These are phyloP conservation scores for Acorus gramineus DNA, from an alignment of 106 monocot genomes.

Conservation along the genomic window DNA sequence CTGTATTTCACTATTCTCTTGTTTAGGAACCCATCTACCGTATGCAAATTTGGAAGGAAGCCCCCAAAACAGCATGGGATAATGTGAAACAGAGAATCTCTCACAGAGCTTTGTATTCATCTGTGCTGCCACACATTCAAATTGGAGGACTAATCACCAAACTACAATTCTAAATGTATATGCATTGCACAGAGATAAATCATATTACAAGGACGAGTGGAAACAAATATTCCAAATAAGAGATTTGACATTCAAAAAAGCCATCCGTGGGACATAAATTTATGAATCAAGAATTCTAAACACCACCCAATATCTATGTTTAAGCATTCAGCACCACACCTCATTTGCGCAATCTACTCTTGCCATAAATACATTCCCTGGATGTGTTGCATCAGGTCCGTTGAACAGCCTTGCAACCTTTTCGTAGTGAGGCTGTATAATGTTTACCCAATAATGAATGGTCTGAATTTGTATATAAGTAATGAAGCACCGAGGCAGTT, in stretches of 20 bases:
- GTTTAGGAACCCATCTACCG: conserved; percentile 50
- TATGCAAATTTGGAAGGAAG: conserved; percentile 51
- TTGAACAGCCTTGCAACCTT: neutral
- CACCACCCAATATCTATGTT: too few relatives aligned
- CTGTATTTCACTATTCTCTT: conserved; percentile 57
- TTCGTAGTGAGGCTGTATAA: neutral
- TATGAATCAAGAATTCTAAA: too few relatives aligned
- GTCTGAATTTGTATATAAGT: neutral
- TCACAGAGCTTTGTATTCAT: conserved; percentile 69
- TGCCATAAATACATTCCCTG: neutral
- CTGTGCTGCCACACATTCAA: conserved; percentile 76
- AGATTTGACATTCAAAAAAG: neutral
- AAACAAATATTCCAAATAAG: too few relatives aligned
- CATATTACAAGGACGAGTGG: too few relatives aligned
- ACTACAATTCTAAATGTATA: neutral
- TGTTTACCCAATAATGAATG: neutral
- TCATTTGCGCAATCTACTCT: neutral
- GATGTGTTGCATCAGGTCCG: neutral
- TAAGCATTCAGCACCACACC: neutral
- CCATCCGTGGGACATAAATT: too few relatives aligned
- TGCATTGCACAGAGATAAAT: too few relatives aligned
- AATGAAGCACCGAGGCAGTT: neutral
- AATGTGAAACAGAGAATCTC: conserved; percentile 70
- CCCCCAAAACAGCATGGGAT: conserved; percentile 85
- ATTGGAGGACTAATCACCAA: conserved; percentile 2